Base-by-base conservation (phyloP, 495 filamentous ascomycete genomes). In the Aspergillus haitiensis region DNA sequence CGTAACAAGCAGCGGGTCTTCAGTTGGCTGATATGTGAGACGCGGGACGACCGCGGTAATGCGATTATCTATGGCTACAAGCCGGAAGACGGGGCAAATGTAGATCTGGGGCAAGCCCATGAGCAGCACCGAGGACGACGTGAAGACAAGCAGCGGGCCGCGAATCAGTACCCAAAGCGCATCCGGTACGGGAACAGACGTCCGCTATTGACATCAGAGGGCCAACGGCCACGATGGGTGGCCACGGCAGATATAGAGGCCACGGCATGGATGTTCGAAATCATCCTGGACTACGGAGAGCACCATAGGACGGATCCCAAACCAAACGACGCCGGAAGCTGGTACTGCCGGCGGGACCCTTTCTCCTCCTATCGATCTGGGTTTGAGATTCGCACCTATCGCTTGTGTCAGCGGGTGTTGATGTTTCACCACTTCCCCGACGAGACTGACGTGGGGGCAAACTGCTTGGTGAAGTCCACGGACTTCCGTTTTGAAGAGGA, bases 381-480 rank as follows among this genome's bases (percentile, higher is more conserved):
- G 11, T 59, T 59, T 16, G 56, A 59, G 34, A 50, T 59, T 11
- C 56, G 56, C 27, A 59, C 47, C 3, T 59, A 59, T 48, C 56
- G 56, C 10, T 34, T 40, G 2, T 59, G 56, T 39, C 47, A 40
- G 46, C 56, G 56, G 7, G 56, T 59, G 10, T 35, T 59, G 1
- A 52, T 59, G 46, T 59, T 52, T 18, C 56, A 59, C 18, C 56
- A 52, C n/a, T 59, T 59, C 35, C 56, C 46, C 6, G 7, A 46
- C 3, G 46, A 59, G 18, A 5, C 33, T 34, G 56, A 2, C 56
- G 33, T 16, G 1, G 21, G 21, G 21, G 13, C 13, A 13, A 36
- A 52, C 5, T 51, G n/a, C 8, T 48, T 59, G 2, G 56, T 59
- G n/a, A 16, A 13, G 7, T 18, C 56, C 15, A 59, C 56, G 6